These are phyloP conservation scores for Thielaviopsis cerberus DNA, from an alignment of 2,329 filamentous ascomycete species.

Conservation along the genomic window DNA sequence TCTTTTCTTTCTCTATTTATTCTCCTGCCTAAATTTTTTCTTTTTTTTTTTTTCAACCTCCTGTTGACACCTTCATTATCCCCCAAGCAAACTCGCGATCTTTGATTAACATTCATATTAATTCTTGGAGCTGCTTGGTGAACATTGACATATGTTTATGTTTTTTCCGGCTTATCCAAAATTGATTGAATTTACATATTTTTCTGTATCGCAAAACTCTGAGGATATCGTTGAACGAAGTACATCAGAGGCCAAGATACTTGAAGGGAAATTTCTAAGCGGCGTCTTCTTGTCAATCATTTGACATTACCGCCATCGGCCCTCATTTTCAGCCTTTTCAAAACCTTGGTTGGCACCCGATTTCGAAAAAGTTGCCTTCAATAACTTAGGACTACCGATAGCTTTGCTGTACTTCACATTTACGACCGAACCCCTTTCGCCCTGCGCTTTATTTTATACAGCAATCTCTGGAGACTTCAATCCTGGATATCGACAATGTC, in stretches of 20 bases:
- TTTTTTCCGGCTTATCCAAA: background rate
- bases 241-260: background rate
- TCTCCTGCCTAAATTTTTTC: background rate
- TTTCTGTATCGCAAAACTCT: background rate
- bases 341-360: background rate
- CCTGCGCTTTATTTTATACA: background rate
- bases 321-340: background rate
- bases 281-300: background rate
- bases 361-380: background rate
- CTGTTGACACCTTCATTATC: background rate
- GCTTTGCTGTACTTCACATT: background rate
- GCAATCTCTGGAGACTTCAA: background rate
- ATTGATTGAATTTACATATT: background rate
- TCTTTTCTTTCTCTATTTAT: background rate
- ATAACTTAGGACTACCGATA: background rate
- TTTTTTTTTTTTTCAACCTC: background rate
- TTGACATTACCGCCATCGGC: background rate
- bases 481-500: conserved; percentile 43
- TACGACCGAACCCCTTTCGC: background rate
- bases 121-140: background rate
- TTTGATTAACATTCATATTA: background rate
- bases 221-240: background rate
- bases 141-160: background rate
- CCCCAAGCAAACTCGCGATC: background rate
- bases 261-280: too few species aligned